Evolutionary conservation across 176 grass and related monocot genomes (phyloP).

Genomic region (Juncus inflexus): DNA sequence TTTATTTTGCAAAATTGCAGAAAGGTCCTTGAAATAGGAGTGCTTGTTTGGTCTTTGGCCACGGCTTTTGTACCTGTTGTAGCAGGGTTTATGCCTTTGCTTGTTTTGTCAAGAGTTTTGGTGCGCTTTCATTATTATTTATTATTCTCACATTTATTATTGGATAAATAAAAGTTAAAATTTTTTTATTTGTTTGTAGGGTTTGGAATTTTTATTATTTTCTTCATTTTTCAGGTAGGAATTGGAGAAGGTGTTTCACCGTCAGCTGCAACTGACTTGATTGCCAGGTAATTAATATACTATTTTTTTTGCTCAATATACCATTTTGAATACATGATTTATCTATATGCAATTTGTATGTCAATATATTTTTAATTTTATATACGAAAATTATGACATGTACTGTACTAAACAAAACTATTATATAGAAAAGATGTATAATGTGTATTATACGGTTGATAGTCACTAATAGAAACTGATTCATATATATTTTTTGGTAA

Average conservation of each 20-base stretch:
- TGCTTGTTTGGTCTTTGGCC: slow-evolving; percentile 77
- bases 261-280: slow-evolving; percentile 96
- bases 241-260: slow-evolving; percentile 99
- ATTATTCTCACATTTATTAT: background rate
- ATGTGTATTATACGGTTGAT: too few species aligned
- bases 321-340: too few species aligned
- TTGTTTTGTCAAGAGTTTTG: slow-evolving; percentile 84
- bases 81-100: slow-evolving; percentile 89
- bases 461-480: slow-evolving; percentile 8
- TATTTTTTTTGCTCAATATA: background rate
- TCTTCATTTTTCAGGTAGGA: slow-evolving; percentile 66
- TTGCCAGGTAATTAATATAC: slow-evolving; percentile 47
- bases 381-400: too few species aligned
- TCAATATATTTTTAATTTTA: too few species aligned
- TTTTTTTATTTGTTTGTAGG: slow-evolving; percentile 15
- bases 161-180: background rate
- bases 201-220: slow-evolving; percentile 20
- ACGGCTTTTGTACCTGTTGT: slow-evolving; percentile 62
- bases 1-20: slow-evolving; percentile 40
- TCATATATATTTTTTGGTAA: slow-evolving; percentile 7
- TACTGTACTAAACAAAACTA: too few species aligned
- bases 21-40: slow-evolving; percentile 79
- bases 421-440: too few species aligned
- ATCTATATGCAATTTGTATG: too few species aligned
- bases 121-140: slow-evolving; percentile 37